Conservation (phyloP, 139 green algal species). For the Marvania coccoides region DNA sequence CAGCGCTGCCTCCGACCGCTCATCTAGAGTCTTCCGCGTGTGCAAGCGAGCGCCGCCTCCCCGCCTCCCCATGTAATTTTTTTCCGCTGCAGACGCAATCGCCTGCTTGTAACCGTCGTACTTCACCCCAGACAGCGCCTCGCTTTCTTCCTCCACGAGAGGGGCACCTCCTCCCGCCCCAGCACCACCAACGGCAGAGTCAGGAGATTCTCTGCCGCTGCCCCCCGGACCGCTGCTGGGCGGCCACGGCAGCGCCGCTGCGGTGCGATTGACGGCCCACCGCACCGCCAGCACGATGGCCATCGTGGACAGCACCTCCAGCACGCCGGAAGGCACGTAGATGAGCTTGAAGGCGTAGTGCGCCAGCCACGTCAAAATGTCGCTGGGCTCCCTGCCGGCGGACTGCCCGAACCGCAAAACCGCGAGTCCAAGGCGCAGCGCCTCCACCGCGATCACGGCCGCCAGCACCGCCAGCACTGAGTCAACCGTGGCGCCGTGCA, state of each 20-base stretch:
- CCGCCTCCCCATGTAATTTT: not conserved
- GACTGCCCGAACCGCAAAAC: conserved; percentile 15
- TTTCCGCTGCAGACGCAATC: conserved; percentile 3
- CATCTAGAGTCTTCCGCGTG: too few relatives aligned
- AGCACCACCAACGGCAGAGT: too few relatives aligned
- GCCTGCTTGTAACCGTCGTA: conserved; percentile 30
- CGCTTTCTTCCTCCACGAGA: not conserved
- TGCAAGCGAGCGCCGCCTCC: too few relatives aligned
- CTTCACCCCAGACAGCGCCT: conserved; percentile 13
- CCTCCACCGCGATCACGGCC: not conserved
- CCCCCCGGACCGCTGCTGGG: not conserved
- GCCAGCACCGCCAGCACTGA: conserved; percentile 5
- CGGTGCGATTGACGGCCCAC: conserved; percentile 6
- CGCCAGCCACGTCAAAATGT: conserved; percentile 9
- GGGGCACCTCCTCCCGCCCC: not conserved
- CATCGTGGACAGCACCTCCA: conserved; percentile 16
- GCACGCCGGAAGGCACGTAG: conserved; percentile 9
- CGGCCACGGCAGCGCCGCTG: conserved; percentile 4
- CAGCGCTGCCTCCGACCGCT: not conserved
- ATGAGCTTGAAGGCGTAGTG: conserved; percentile 18
- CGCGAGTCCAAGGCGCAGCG: conserved; percentile 10
- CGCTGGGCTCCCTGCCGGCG: conserved; percentile 2
- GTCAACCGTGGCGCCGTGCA: not conserved
- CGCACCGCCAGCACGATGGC: conserved; percentile 9
- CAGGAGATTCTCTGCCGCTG: not conserved